Base-by-base conservation (phyloP, 768 basidiomycete genomes). In the Auricularia heimuer region DNA sequence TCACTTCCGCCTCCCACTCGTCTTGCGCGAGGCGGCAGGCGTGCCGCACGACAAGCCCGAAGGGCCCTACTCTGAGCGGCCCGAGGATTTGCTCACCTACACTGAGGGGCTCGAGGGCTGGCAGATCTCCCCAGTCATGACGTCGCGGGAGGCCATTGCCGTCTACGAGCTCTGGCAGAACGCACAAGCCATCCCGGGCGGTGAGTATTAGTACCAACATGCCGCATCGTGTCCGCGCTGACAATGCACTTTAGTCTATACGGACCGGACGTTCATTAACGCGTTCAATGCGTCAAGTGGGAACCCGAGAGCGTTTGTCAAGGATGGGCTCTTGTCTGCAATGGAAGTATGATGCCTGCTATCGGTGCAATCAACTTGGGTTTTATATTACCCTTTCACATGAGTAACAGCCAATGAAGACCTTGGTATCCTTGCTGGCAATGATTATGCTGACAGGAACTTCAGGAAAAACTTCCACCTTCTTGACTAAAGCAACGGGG, bases 81-180 rank as follows among this genome's bases (percentile, higher is more conserved):
- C 80, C 21, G 70, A 77, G 29, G 77, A 75, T 4, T 71, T 90
- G 42, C 69, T 77, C 24, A 74, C 74, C 10, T 90, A 89, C 67
- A 77, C 85, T 0, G 69, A 79, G 58, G 88, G 86, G 2, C 73
- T 87, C 64, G 72, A 79, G 64, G 77, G 77, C 42, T 72, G 85
- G 67, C 11, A 8, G 1, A 80, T 85, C 2, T 89, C 89, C 0
- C 83, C 82, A 29, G 75, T 80, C 67, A 73, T 95, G 69, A 82
- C 77, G 1, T 70, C 87, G 4, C 71, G 77, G 18, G 94, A 96
- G 73, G 92, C 92, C 0, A 82, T 82, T 29, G 83, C 84, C 6
- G 70, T 94, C 65, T 92, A 90, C 69, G 86, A 93, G 67, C 67
- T 92, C 16, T 94, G 89, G 89, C 84, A 81, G 69, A 82, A 83